Evolutionary conservation across 176 grass and related monocot species (phyloP).

Genomic region (Phoenix dactylifera): DNA sequence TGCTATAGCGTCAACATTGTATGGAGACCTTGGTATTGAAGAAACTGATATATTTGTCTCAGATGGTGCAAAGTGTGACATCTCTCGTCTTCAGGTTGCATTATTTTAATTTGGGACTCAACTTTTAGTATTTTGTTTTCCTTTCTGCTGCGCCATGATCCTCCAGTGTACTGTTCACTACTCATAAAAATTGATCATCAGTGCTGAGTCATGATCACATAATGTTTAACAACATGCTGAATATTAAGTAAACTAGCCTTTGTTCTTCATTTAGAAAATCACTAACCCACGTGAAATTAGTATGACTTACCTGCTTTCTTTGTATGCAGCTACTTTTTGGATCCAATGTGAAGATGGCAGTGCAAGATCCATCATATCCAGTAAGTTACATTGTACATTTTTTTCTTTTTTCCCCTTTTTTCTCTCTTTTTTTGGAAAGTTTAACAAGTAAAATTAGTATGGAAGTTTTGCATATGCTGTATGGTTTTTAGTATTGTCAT

Average conservation of each 20-base stretch:
- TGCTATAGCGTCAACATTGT: conserved; percentile 75
- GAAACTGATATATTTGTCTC: conserved; percentile 92
- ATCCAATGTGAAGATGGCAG: conserved; percentile 69
- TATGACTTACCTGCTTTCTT: conserved; percentile 1
- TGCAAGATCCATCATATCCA: conserved; percentile 96
- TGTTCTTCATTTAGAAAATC: too few relatives aligned
- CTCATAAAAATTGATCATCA: too few relatives aligned
- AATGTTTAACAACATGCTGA: too few relatives aligned
- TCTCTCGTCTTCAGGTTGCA: conserved; percentile 83
- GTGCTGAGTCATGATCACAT: too few relatives aligned
- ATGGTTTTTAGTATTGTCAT: too few relatives aligned
- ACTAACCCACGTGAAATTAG: too few relatives aligned
- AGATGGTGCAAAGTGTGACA: conserved; percentile 98
- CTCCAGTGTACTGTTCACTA: too few relatives aligned
- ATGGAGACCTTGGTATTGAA: conserved; percentile 71
- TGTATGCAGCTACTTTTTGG: conserved; percentile 74
- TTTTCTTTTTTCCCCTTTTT: background rate
- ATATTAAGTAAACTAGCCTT: too few relatives aligned
- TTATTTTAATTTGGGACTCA: too few relatives aligned
- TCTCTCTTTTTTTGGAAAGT: background rate
- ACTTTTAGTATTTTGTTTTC: too few relatives aligned
- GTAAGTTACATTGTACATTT: conserved; percentile 29
- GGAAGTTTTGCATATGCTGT: background rate
- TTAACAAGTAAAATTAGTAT: too few relatives aligned
- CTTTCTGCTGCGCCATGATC: too few relatives aligned